Conservation (phyloP, 1,284 basidiomycete genomes). For the Stereum hirsutum region DNA sequence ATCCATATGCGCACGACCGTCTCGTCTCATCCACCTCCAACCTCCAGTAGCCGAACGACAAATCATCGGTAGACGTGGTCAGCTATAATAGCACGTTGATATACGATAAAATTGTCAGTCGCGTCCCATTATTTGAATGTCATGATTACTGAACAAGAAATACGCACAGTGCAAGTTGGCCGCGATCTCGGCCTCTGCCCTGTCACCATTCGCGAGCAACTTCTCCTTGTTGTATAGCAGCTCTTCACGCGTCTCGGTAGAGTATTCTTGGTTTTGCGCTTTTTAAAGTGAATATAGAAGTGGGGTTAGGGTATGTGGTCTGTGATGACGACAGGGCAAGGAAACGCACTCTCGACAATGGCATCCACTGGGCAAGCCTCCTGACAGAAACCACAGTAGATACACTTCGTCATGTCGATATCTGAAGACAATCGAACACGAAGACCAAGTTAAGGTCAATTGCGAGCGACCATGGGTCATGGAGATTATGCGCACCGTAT, state of each 20-base stretch:
- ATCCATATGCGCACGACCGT: no score
- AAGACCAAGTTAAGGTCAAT: slow-evolving; percentile 4
- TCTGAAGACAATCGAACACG: slow-evolving; percentile 35
- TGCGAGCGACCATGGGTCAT: background rate
- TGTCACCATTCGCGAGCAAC: slow-evolving; percentile 91
- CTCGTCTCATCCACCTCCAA: background rate
- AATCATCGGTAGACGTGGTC: slow-evolving; percentile 56
- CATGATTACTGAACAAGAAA: no score
- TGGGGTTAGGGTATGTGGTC: background rate
- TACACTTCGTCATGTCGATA: slow-evolving; percentile 96
- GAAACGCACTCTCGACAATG: slow-evolving; percentile 90
- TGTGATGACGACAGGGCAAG: no score
- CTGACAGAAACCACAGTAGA: slow-evolving; percentile 97
- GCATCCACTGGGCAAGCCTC: slow-evolving; percentile 99
- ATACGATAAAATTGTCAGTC: slow-evolving; percentile 11
- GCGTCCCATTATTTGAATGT: slow-evolving; percentile 9
- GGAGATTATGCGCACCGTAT: slow-evolving; percentile 62
- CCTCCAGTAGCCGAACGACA: background rate
- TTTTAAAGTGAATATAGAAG: no score
- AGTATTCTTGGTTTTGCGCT: slow-evolving; percentile 96
- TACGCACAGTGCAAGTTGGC: slow-evolving; percentile 82
- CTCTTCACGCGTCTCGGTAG: slow-evolving; percentile 97
- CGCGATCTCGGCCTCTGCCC: slow-evolving; percentile 94
- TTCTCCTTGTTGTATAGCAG: slow-evolving; percentile 99
- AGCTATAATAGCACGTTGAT: slow-evolving; percentile 25